Conservation (phyloP, 176 grass and related monocot genomes). For the Tuctoria greenei region DNA sequence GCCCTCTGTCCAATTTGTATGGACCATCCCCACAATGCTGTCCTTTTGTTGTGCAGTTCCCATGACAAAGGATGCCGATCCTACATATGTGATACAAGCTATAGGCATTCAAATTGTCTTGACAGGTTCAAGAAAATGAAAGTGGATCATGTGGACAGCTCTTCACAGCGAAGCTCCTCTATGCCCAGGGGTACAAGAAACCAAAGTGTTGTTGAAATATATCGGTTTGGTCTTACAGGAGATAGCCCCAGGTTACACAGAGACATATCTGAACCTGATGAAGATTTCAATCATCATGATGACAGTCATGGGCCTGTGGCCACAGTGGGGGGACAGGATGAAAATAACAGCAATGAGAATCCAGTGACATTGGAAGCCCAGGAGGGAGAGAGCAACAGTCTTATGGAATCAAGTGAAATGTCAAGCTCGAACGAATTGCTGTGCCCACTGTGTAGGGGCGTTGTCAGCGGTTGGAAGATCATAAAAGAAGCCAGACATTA, state of each 20-base stretch:
- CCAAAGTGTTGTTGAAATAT: constrained; percentile 33
- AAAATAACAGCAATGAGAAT: constrained; percentile 36
- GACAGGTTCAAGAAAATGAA: constrained; percentile 71
- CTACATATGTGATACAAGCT: constrained; percentile 84
- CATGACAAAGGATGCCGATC: constrained; percentile 70
- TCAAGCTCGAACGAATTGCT: constrained; percentile 42
- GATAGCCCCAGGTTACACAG: constrained; percentile 10
- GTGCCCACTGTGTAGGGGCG: constrained; percentile 76
- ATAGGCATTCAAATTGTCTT: constrained; percentile 80
- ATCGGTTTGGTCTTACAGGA: constrained; percentile 24
- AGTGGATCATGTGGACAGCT: constrained; percentile 30
- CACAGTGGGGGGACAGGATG: constrained; percentile 27
- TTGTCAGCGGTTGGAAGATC: constrained; percentile 57
- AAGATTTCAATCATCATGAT: constrained; percentile 35
- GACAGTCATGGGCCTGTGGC: constrained; percentile 10
- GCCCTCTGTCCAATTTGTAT: constrained; percentile 75
- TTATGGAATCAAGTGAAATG: constrained; percentile 36
- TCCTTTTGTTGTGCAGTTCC: constrained; percentile 60
- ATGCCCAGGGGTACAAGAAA: constrained; percentile 27
- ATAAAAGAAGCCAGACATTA: constrained; percentile 70
- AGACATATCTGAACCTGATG: constrained; percentile 39
- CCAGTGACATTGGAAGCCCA: constrained; percentile 35
- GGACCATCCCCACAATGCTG: constrained; percentile 88
- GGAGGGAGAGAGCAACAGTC: constrained; percentile 31
- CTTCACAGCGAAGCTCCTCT: constrained; percentile 41